Conservation (phyloP, 1,284 basidiomycete species). For the Serendipita sp. region DNA sequence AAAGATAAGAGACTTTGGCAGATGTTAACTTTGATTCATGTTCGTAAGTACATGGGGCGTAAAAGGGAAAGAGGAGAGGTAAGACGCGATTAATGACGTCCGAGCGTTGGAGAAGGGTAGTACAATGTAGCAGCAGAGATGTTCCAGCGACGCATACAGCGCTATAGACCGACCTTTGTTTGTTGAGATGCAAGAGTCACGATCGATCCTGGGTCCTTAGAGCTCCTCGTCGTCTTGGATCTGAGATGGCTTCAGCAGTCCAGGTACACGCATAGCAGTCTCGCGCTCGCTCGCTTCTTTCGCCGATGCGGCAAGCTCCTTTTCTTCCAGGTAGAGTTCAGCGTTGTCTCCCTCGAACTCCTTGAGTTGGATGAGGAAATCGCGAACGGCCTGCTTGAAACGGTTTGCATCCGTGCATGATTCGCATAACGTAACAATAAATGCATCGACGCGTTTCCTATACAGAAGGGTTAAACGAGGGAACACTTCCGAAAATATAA, state of each 20-base stretch:
- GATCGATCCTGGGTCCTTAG: constrained; percentile 1
- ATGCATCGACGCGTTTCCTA: constrained; percentile 56
- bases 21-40: background rate
- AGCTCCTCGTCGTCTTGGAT: constrained; percentile 78
- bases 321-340: constrained; percentile 88
- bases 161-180: constrained; percentile 5
- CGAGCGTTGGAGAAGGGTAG: background rate
- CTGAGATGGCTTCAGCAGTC: constrained; percentile 93
- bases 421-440: constrained; percentile 73
- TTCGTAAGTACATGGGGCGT: background rate
- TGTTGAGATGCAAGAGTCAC: background rate
- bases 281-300: constrained; percentile 71
- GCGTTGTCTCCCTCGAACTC: constrained; percentile 81
- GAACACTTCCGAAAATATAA: background rate
- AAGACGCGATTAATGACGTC: constrained; percentile 2
- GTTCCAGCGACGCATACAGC: constrained; percentile 2
- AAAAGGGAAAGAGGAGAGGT: background rate
- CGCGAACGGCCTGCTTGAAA: constrained; percentile 90
- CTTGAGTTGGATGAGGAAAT: constrained; percentile 83
- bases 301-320: constrained; percentile 67
- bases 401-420: constrained; percentile 79
- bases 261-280: constrained; percentile 88
- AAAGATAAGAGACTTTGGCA: background rate
- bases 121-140: constrained; percentile 3
- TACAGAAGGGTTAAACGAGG: constrained; percentile 3